A percentile compares a stretch with the other conserved stretches of the same genome.
Conservation (phyloP, 129 eudicot genomes). For the Dittrichia graveolens region DNA sequence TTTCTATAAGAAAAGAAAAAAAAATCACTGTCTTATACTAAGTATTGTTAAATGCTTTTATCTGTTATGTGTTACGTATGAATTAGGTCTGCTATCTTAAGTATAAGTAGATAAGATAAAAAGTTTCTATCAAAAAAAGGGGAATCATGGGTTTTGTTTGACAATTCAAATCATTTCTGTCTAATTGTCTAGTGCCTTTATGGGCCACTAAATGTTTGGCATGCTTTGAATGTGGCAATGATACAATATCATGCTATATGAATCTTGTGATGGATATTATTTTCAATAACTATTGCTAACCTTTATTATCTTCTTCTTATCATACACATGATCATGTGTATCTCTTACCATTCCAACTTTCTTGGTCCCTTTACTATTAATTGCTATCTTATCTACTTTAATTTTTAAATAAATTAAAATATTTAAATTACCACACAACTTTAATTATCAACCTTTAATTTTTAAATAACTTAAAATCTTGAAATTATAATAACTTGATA, state of each 20-base stretch:
- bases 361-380: background rate
- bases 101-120: constrained; percentile 32
- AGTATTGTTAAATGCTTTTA: too few species aligned
- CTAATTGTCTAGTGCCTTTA: background rate
- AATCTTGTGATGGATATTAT: constrained; percentile 27
- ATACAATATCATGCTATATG: constrained; percentile 16
- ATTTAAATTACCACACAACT: too few species aligned
- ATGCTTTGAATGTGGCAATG: constrained; percentile 31
- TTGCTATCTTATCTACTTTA: background rate
- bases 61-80: too few species aligned
- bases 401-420: too few species aligned
- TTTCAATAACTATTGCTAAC: constrained; percentile 6
- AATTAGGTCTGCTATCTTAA: background rate
- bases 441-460: too few species aligned
- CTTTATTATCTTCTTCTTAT: constrained; percentile 12
- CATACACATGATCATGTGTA: constrained; percentile 9
- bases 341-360: constrained; percentile 27
- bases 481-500: too few species aligned
- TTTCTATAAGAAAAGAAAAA: too few species aligned
- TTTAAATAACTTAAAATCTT: too few species aligned
- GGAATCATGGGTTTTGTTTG: constrained; percentile 31
- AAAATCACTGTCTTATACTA: background rate
- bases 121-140: constrained; percentile 12
- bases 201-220: constrained; percentile 22
- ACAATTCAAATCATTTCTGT: constrained; percentile 13